Evolutionary conservation across 2,329 filamentous ascomycete genomes (phyloP).

Genomic region (Pseudocercospora ulei): DNA sequence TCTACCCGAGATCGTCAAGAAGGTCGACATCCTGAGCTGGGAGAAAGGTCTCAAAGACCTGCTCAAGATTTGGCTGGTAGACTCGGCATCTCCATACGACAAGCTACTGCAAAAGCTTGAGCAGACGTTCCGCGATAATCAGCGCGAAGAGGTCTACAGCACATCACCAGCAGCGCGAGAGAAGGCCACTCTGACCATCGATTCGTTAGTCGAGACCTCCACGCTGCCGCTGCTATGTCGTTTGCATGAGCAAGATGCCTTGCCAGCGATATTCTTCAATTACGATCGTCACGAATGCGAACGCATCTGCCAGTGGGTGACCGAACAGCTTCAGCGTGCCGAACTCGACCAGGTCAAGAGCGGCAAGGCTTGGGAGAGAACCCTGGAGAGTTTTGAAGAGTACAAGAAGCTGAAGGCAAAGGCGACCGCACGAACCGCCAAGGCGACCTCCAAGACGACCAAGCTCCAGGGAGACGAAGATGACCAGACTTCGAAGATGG

Average conservation of each 20-base stretch:
- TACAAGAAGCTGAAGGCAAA: constrained; percentile 46
- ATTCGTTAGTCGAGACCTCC: constrained; percentile 36
- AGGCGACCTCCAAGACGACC: constrained; percentile 35
- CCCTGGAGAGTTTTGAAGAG: constrained; percentile 50
- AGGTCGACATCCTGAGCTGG: constrained; percentile 58
- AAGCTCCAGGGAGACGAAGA: constrained; percentile 36
- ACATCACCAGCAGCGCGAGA: constrained; percentile 16
- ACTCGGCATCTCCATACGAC: constrained; percentile 46
- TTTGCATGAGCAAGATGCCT: constrained; percentile 53
- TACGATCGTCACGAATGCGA: constrained; percentile 62
- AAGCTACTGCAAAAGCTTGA: constrained; percentile 45
- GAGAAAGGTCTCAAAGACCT: constrained; percentile 51
- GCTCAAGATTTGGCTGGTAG: constrained; percentile 52
- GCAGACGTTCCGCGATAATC: constrained; percentile 23
- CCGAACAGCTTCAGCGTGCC: constrained; percentile 46
- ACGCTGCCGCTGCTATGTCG: constrained; percentile 52
- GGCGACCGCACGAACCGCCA: constrained; percentile 32
- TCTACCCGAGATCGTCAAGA: constrained; percentile 50
- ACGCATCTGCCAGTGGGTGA: constrained; percentile 45
- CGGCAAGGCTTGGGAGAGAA: constrained; percentile 52
- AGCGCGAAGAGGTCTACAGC: constrained; percentile 24
- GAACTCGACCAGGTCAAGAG: constrained; percentile 51
- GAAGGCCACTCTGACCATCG: constrained; percentile 13
- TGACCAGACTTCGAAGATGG: constrained; percentile 47
- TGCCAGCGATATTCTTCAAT: constrained; percentile 69